Conservation (phyloP, 1,284 basidiomycete genomes). For the Trichosporon sp. region DNA sequence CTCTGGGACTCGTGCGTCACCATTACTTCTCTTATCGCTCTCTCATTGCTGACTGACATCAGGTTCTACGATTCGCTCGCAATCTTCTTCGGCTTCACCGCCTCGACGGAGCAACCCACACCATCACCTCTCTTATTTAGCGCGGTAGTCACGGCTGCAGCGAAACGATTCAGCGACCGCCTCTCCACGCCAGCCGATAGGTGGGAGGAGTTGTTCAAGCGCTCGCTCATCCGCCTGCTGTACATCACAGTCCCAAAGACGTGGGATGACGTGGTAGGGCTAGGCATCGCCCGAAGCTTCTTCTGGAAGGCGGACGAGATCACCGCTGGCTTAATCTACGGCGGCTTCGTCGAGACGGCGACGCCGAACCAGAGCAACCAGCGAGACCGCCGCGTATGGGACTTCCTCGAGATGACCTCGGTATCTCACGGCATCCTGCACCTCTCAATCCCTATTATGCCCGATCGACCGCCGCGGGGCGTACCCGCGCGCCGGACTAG, state of each 20-base stretch:
- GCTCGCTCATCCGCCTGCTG: slow-evolving; percentile 16
- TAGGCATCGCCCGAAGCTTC: slow-evolving; percentile 20
- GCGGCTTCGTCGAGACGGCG: slow-evolving; percentile 16
- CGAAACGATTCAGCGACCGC: slow-evolving; percentile 9
- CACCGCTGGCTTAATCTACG: slow-evolving; percentile 16
- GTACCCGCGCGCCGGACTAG: slow-evolving; percentile 10
- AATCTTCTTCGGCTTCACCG: slow-evolving; percentile 23
- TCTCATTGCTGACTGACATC: neutral
- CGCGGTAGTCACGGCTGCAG: slow-evolving; percentile 16
- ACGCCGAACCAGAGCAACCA: slow-evolving; percentile 12
- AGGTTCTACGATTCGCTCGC: slow-evolving; percentile 22
- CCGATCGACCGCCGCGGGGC: slow-evolving; percentile 16
- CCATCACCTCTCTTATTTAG: slow-evolving; percentile 19
- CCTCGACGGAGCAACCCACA: slow-evolving; percentile 12
- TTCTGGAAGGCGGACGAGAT: slow-evolving; percentile 23
- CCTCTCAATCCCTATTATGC: slow-evolving; percentile 15
- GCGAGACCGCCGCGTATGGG: slow-evolving; percentile 20
- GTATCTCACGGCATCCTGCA: slow-evolving; percentile 20
- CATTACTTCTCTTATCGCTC: neutral
- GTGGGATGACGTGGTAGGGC: slow-evolving; percentile 21
- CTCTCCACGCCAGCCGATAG: slow-evolving; percentile 9
- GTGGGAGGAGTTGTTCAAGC: slow-evolving; percentile 21
- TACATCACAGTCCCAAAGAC: slow-evolving; percentile 15
- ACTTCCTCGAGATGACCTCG: slow-evolving; percentile 21
- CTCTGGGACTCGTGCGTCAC: slow-evolving; percentile 18